phyloP scores from a whole-genome alignment of 345 rosid genomes.

The Clausena lansium region DNA sequence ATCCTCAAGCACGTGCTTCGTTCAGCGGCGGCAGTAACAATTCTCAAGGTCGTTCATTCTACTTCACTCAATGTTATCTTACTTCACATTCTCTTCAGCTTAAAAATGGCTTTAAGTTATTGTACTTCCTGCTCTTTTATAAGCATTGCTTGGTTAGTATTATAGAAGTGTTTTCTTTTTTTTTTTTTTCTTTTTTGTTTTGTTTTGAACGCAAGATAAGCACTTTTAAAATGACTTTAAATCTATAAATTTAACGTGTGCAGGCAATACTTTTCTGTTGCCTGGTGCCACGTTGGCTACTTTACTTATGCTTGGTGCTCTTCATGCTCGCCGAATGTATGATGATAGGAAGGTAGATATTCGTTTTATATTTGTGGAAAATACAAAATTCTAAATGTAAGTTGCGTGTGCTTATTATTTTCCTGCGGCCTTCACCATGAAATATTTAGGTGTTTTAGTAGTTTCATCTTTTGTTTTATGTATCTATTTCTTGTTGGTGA shows the following conservation, averaged over 20 bases:
- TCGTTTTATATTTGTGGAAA: background rate
- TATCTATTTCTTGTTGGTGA: slow-evolving; percentile 17
- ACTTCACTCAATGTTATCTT: background rate
- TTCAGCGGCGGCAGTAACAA: slow-evolving; percentile 37
- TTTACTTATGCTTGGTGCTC: slow-evolving; percentile 92
- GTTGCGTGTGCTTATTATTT: background rate
- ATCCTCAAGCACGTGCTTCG: slow-evolving; percentile 44
- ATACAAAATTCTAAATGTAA: background rate
- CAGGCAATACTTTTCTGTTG: slow-evolving; percentile 68
- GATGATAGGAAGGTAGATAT: slow-evolving; percentile 73
- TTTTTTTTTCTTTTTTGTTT: no score
- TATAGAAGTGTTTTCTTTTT: background rate
- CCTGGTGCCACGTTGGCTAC: slow-evolving; percentile 95
- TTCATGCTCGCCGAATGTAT: slow-evolving; percentile 89
- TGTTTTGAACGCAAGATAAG: background rate
- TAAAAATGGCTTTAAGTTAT: background rate
- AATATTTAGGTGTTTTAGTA: background rate
- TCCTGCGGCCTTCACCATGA: background rate
- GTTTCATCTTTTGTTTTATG: slow-evolving; percentile 2
- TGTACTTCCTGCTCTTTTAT: background rate
- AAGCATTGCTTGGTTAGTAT: background rate
- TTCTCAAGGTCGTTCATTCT: slow-evolving; percentile 49
- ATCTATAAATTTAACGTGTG: background rate
- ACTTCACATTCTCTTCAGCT: background rate
- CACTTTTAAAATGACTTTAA: background rate